Evolutionary conservation across 2,329 filamentous ascomycete genomes (phyloP).

Genomic region (Trichophaea hybrida): DNA sequence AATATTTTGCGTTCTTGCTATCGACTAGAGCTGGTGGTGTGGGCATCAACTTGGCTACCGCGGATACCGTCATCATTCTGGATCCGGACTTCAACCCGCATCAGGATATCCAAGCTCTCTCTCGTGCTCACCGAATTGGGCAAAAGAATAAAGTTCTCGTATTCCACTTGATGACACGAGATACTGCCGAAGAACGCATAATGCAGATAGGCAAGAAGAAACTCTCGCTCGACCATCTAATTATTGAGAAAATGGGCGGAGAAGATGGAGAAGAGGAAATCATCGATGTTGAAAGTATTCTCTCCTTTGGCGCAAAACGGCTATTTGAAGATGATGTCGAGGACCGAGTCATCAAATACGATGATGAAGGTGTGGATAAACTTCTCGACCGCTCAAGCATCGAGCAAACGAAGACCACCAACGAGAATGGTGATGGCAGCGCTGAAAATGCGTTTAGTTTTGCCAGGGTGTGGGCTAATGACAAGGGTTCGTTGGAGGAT

Average conservation of each 20-base stretch:
- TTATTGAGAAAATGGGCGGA: constrained; percentile 66
- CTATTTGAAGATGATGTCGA: constrained; percentile 63
- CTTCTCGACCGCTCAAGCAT: constrained; percentile 75
- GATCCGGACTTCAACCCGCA: constrained; percentile 97
- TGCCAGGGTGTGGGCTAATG: constrained; percentile 83
- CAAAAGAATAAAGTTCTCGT: constrained; percentile 93
- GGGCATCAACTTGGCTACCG: constrained; percentile 91
- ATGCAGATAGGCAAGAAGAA: constrained; percentile 92
- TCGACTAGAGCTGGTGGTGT: constrained; percentile 92
- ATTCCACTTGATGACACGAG: constrained; percentile 83
- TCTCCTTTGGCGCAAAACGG: constrained; percentile 74
- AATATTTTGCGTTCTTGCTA: constrained; percentile 76
- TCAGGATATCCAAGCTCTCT: constrained; percentile 90
- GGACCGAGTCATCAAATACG: constrained; percentile 56
- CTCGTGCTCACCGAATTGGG: constrained; percentile 86
- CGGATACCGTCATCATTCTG: constrained; percentile 94
- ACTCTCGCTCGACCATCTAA: constrained; percentile 84
- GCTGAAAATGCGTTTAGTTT: constrained; percentile 77
- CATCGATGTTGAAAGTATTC: constrained; percentile 70
- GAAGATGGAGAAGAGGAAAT: constrained; percentile 65
- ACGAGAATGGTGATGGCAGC: constrained; percentile 38
- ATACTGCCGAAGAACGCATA: constrained; percentile 85
- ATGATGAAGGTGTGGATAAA: constrained; percentile 67
- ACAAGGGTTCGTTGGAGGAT: constrained; percentile 47
- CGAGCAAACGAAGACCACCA: constrained; percentile 48